Conservation (phyloP, 352 stramenopile species). For the Phytopythium sindhum region DNA sequence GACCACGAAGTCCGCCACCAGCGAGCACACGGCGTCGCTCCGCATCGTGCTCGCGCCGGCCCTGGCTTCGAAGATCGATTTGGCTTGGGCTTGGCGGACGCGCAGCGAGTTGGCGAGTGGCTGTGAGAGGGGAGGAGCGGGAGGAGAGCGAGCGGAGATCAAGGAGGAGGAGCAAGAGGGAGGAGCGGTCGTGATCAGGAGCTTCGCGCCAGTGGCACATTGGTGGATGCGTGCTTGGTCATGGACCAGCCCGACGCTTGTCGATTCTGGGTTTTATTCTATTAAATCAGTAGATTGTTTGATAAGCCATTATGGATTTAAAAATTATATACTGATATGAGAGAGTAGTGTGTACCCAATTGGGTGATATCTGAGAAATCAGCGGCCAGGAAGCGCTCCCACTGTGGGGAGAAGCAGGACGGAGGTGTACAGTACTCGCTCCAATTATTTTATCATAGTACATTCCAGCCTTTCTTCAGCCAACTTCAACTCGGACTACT, state of each 20-base stretch:
- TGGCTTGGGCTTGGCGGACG: background rate
- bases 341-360: background rate
- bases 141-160: background rate
- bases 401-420: background rate
- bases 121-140: background rate
- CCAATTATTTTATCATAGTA: background rate
- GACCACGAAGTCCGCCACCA: conserved; percentile 22
- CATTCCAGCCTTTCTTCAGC: background rate
- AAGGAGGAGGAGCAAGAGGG: background rate
- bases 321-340: background rate
- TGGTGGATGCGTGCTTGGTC: no score
- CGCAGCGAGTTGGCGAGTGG: background rate
- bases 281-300: background rate
- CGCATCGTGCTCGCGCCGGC: conserved; percentile 9
- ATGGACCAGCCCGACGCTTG: no score
- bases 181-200: background rate
- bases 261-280: background rate
- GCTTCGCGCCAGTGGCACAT: no score
- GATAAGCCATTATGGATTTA: background rate
- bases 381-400: background rate
- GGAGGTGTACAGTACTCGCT: background rate
- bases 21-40: background rate
- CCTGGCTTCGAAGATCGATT: background rate
- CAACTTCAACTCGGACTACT: background rate
- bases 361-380: background rate